Percentiles rank a stretch among this genome's conserved stretches.
Evolutionary conservation across 176 grass and related monocot species (phyloP).

Genomic region (Lolium multiflorum): DNA sequence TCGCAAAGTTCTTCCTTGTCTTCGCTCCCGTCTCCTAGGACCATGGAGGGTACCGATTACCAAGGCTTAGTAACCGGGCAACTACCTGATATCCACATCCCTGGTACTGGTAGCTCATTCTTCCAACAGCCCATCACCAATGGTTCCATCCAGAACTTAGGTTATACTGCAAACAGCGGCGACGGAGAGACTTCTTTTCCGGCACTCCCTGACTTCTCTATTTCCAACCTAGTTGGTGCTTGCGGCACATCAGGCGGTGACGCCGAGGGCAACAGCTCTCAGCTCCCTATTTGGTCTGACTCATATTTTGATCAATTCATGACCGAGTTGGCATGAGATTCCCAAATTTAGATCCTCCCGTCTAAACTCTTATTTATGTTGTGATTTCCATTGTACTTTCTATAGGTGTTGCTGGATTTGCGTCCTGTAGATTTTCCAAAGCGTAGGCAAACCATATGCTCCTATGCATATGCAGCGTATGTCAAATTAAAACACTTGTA

Average conservation of each 20-base stretch:
- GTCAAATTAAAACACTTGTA: conserved; percentile 54
- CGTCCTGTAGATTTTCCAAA: too few relatives aligned
- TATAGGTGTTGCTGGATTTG: too few relatives aligned
- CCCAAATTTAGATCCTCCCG: conserved; percentile 43
- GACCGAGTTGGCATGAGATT: conserved; percentile 61
- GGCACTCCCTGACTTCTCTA: conserved; percentile 60
- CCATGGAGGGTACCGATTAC: conserved; percentile 32
- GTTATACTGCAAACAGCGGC: conserved; percentile 40
- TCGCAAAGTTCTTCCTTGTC: conserved; percentile 61
- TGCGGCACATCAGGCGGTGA: conserved; percentile 70
- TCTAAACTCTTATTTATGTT: conserved; percentile 41
- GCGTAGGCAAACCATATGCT: background rate
- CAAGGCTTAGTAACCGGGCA: conserved; percentile 46
- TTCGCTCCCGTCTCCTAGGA: conserved; percentile 53
- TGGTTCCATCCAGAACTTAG: conserved; percentile 32
- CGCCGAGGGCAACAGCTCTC: conserved; percentile 52
- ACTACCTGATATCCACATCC: conserved; percentile 51
- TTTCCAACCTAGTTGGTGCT: conserved; percentile 60
- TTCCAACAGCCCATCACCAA: conserved; percentile 55
- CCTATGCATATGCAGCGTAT: conserved; percentile 38
- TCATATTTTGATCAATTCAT: conserved; percentile 69
- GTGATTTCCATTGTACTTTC: conserved; percentile 26
- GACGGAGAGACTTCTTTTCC: conserved; percentile 64
- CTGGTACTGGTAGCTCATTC: conserved; percentile 40
- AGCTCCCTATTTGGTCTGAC: conserved; percentile 60